phyloP scores from a whole-genome alignment of 768 basidiomycete species.

The Dentipellis fragilis region DNA sequence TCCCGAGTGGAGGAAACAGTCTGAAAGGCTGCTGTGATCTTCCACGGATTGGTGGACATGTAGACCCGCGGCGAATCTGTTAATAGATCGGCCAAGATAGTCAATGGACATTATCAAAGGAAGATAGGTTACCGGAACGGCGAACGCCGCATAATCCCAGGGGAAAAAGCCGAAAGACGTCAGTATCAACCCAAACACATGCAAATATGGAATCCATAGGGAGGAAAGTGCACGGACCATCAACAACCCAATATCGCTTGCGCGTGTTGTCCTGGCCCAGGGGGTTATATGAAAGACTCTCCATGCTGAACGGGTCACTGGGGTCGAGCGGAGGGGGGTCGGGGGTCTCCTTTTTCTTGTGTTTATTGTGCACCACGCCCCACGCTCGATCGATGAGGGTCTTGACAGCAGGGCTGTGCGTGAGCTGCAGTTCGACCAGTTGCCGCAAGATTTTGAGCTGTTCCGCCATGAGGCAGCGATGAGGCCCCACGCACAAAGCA shows the following conservation, averaged over 20 bases:
- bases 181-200: slow-evolving; percentile 46
- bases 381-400: slow-evolving; percentile 71
- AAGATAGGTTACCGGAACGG: slow-evolving; percentile 17
- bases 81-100: slow-evolving; percentile 2
- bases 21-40: slow-evolving; percentile 69
- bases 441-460: slow-evolving; percentile 79
- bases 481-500: slow-evolving; percentile 14
- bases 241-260: slow-evolving; percentile 78
- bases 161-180: slow-evolving; percentile 29
- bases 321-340: slow-evolving; percentile 41
- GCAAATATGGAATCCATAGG: slow-evolving; percentile 42
- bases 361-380: slow-evolving; percentile 77
- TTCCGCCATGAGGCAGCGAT: slow-evolving; percentile 9
- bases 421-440: slow-evolving; percentile 76
- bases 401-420: slow-evolving; percentile 61
- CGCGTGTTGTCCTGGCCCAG: slow-evolving; percentile 68
- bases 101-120: slow-evolving; percentile 15
- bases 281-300: slow-evolving; percentile 54
- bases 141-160: slow-evolving; percentile 34
- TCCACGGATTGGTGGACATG: slow-evolving; percentile 84
- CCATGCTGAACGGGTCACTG: slow-evolving; percentile 55
- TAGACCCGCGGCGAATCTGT: slow-evolving; percentile 81
- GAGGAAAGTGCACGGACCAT: slow-evolving; percentile 64
- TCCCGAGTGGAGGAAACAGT: slow-evolving; percentile 60
- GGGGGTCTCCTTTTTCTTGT: slow-evolving; percentile 67